Evolutionary conservation across 179 eudicot genomes (phyloP).

Genomic region (Vitellaria paradoxa): DNA sequence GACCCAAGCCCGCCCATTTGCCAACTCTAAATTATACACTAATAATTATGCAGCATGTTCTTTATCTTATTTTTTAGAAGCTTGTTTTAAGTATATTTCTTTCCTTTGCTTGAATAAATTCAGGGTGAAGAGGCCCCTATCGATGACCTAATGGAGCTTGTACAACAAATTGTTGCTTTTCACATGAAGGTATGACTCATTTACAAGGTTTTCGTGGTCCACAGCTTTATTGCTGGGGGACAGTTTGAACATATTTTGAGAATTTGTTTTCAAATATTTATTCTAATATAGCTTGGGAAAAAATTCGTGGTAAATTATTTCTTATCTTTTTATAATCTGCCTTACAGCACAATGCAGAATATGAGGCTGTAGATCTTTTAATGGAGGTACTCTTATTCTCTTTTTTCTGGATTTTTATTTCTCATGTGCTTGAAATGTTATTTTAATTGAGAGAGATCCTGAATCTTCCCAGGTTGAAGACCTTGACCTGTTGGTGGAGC

Average conservation of each 20-base stretch:
- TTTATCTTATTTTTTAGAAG: not conserved
- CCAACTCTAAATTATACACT: too few species aligned
- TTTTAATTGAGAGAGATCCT: constrained; percentile 23
- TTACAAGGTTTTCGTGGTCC: not conserved
- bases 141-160: constrained; percentile 79
- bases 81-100: not conserved
- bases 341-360: constrained; percentile 95
- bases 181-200: constrained; percentile 77
- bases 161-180: constrained; percentile 81
- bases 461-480: constrained; percentile 66
- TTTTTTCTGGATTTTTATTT: constrained; percentile 8
- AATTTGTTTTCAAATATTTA: constrained; percentile 5
- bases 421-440: constrained; percentile 13
- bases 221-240: not conserved
- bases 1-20: too few species aligned
- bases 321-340: not conserved
- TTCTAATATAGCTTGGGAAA: not conserved
- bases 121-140: constrained; percentile 68
- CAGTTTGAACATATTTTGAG: not conserved
- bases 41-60: not conserved
- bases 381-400: constrained; percentile 65
- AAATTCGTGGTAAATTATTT: constrained; percentile 5
- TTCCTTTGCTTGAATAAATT: constrained; percentile 13
- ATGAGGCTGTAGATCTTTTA: constrained; percentile 93
- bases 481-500: constrained; percentile 67